A percentile compares a stretch with the other conserved stretches of the same genome.
These are phyloP conservation scores for Penicillium herquei DNA, from an alignment of 495 filamentous ascomycete genomes.

Conservation along the genomic window DNA sequence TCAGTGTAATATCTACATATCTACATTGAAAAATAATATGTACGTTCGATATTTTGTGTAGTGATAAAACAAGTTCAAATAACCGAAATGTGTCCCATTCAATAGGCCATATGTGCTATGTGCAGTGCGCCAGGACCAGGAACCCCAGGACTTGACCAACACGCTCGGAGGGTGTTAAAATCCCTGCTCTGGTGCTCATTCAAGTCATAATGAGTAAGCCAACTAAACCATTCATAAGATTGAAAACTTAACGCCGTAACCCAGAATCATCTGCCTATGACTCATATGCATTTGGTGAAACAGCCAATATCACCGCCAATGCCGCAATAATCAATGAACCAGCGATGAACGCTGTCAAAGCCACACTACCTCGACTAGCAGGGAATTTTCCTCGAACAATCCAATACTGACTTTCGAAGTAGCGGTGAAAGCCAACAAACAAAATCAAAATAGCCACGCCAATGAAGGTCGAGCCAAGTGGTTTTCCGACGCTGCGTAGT, in stretches of 20 bases:
- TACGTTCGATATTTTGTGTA: too few species aligned
- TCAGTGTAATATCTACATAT: too few species aligned
- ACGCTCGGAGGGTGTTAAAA: too few species aligned
- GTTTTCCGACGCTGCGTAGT: slow-evolving; percentile 84
- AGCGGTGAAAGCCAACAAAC: slow-evolving; percentile 75
- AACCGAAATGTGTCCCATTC: too few species aligned
- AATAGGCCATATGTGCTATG: too few species aligned
- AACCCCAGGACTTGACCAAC: too few species aligned
- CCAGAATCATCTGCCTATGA: slow-evolving; percentile 15
- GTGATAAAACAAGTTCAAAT: too few species aligned
- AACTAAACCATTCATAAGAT: background rate
- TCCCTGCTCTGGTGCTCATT: too few species aligned
- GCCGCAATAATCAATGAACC: slow-evolving; percentile 66
- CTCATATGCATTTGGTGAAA: slow-evolving; percentile 56
- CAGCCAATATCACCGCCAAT: slow-evolving; percentile 67
- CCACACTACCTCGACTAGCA: slow-evolving; percentile 82
- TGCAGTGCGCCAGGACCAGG: too few species aligned
- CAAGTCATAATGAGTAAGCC: too few species aligned
- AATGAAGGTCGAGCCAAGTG: slow-evolving; percentile 89
- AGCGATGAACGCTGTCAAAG: slow-evolving; percentile 72
- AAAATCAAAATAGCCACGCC: slow-evolving; percentile 82
- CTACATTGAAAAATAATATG: too few species aligned
- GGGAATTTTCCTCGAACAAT: slow-evolving; percentile 92
- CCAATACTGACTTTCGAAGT: slow-evolving; percentile 72
- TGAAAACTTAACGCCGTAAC: background rate